phyloP scores from a whole-genome alignment of 139 green algal genomes.

The Chlorella sorokiniana region DNA sequence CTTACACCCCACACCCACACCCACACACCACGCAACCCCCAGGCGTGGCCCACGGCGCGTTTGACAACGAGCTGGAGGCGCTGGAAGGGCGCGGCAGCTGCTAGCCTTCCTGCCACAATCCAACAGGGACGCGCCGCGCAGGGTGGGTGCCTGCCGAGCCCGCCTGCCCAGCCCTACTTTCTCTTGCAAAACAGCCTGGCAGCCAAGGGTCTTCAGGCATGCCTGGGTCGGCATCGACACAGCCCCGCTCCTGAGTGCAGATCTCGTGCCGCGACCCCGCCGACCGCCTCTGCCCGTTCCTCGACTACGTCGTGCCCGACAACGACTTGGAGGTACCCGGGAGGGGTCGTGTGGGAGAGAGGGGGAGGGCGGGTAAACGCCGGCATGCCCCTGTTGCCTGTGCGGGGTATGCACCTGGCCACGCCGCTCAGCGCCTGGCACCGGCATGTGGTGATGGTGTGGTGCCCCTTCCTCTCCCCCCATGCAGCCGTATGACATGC shows the following conservation, averaged over 20 bases:
- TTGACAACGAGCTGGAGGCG: slow-evolving; percentile 69
- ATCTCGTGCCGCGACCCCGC: slow-evolving; percentile 31
- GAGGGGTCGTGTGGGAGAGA: too few species aligned
- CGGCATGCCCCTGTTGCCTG: too few species aligned
- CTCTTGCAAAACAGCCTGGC: too few species aligned
- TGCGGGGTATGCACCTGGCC: too few species aligned
- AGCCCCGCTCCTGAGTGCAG: background rate
- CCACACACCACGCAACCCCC: too few species aligned
- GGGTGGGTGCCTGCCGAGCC: too few species aligned
- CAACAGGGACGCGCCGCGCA: slow-evolving; percentile 22
- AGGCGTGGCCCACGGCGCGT: slow-evolving; percentile 58
- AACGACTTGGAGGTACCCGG: slow-evolving; percentile 33
- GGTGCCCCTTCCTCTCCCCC: background rate
- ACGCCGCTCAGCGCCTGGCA: background rate
- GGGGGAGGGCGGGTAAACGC: too few species aligned
- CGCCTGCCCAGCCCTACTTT: background rate
- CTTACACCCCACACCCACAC: too few species aligned
- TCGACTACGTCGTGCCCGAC: slow-evolving; percentile 58
- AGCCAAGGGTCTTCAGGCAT: background rate
- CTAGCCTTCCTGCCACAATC: slow-evolving; percentile 61
- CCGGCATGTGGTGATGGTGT: too few species aligned
- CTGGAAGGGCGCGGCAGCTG: slow-evolving; percentile 62
- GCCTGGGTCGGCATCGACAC: background rate
- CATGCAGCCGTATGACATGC: slow-evolving; percentile 62
- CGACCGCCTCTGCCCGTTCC: slow-evolving; percentile 34